Base-by-base conservation (phyloP, 768 basidiomycete species). In the Strobilomyces dryophilus region DNA sequence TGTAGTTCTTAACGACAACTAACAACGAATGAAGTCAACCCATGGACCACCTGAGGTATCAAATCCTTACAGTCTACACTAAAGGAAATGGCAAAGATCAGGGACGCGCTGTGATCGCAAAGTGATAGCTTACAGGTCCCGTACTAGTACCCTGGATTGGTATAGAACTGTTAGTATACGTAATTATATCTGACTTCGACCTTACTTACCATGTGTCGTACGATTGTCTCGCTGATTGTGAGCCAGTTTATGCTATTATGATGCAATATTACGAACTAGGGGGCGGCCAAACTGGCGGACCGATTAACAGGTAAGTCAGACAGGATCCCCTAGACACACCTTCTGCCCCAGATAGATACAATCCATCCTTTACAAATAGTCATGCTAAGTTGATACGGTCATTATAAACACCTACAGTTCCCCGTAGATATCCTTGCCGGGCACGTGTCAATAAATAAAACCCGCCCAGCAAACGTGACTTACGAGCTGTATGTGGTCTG, bases 281-380 rank as follows among this genome's bases (percentile, higher is more conserved):
- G 89, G 89, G 65, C 82, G 84, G 12, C 89, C 89, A 54, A 83
- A 89, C 87, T 89, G 20, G 17, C 5, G 1, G 45, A 3, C 17
- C n/a, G n/a, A 29, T 65, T 32, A 59, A 41, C 56, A 43, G 7
- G 37, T 34, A 7, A 18, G 24, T 36, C 34, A 58, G 15, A 45
- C 20, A 32, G 42, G 9, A 21, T 15, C 31, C 46, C 20, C 42
- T 50, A n/a, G 34, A 54, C 73, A 17, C 36, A 85, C 87, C 81
- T 98, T 98, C 71, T 98, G 94, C 5, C 92, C 87, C 20, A 98
- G 81, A 67, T 98, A 98, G 57, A 98, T 91, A 82, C 89, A 93
- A 74, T 97, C 94, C 89, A 95, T 87, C 45, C 89, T 89, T 61
- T 2, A 50, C 31, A 9, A 20, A 1, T 53, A 6, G 26, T 57